These are phyloP conservation scores for Picea sitchensis DNA, from an alignment of 75 land plant genomes.

Conservation along the genomic window DNA sequence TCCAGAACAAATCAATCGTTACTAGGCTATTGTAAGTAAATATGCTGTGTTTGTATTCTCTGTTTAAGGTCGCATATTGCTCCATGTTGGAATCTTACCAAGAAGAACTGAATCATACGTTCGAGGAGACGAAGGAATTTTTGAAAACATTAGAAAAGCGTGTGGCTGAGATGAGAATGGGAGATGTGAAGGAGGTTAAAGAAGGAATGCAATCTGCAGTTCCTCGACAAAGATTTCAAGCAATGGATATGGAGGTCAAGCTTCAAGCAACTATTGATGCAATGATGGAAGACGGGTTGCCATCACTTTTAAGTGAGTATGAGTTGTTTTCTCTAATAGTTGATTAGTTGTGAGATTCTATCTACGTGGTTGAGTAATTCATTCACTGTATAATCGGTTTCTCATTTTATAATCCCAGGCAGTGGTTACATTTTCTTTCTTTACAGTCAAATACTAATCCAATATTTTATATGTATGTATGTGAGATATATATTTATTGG, in stretches of 20 bases:
- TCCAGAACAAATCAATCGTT: no score
- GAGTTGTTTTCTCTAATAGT: no score
- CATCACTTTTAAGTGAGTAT: background rate
- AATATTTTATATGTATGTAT: no score
- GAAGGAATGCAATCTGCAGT: background rate
- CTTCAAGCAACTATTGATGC: background rate
- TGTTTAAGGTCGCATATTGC: background rate
- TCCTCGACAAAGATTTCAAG: background rate
- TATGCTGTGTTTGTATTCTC: background rate
- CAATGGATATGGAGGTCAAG: constrained; percentile 1
- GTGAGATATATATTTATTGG: no score
- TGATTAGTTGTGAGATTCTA: no score
- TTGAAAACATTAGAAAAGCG: background rate
- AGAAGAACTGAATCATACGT: background rate
- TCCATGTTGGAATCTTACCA: background rate
- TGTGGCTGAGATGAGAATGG: background rate
- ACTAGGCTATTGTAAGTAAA: no score
- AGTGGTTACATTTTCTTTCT: no score
- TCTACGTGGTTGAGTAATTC: no score
- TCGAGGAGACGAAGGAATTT: background rate
- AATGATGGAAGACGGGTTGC: background rate
- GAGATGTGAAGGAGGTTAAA: background rate
- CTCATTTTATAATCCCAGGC: no score
- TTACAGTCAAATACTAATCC: no score
- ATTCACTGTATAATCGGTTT: no score